Conservation (phyloP, 495 filamentous ascomycete genomes). For the Aspergillus sparsus region DNA sequence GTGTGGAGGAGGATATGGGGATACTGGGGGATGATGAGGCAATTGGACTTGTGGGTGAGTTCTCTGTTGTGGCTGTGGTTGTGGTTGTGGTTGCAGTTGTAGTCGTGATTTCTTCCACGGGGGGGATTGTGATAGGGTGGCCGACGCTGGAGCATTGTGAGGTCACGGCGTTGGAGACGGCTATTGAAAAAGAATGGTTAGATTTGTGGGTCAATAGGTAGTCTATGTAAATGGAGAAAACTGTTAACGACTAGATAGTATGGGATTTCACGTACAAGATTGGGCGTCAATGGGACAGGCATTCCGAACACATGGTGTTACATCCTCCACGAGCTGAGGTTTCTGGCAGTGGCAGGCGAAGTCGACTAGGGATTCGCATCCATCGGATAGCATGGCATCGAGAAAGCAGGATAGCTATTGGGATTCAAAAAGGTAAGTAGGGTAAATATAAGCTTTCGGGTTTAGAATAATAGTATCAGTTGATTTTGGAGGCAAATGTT, state of each 20-base stretch:
- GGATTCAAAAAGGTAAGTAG: conserved; percentile 1
- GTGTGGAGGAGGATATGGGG: conserved; percentile 4
- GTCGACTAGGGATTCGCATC: conserved; percentile 46
- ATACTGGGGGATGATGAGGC: too few relatives aligned
- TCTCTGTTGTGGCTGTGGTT: conserved; percentile 21
- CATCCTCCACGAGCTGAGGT: conserved; percentile 36
- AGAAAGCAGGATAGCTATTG: conserved; percentile 48
- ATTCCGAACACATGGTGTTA: conserved; percentile 50
- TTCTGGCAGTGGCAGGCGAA: conserved; percentile 56
- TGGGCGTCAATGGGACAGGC: conserved; percentile 42
- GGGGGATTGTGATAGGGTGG: conserved; percentile 42
- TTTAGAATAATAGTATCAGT: background rate
- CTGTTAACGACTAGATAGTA: background rate
- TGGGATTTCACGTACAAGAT: conserved; percentile 28
- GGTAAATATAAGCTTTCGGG: background rate
- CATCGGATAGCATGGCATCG: conserved; percentile 39
- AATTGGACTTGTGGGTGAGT: background rate
- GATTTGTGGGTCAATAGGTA: background rate
- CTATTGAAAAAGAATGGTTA: conserved; percentile 20
- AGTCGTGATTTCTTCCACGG: conserved; percentile 20
- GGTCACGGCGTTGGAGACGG: conserved; percentile 41
- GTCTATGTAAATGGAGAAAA: background rate
- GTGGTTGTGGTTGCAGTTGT: conserved; percentile 29
- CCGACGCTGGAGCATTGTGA: conserved; percentile 38
- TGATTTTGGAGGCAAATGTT: background rate